Percentiles rank a stretch among this genome's conserved stretches.
phyloP scores from a whole-genome alignment of 306 rosid species.

The Pterocarpus santalinus region DNA sequence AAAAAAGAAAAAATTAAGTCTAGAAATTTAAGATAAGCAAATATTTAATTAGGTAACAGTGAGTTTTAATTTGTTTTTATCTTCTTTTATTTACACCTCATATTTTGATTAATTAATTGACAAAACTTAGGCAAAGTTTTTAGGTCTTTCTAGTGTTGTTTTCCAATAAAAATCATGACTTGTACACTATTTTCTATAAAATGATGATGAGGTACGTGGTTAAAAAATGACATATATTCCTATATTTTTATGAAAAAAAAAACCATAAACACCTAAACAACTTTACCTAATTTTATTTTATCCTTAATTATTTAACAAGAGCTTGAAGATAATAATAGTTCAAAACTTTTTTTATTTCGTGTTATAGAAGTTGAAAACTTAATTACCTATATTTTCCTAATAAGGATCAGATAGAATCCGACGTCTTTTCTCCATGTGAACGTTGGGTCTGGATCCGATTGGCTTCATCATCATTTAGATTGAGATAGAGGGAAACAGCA shows the following conservation, averaged over 20 bases:
- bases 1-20: neutral
- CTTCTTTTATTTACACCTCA: neutral
- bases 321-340: neutral
- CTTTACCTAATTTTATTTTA: neutral
- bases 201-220: too few species aligned
- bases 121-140: neutral
- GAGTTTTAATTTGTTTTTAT: neutral
- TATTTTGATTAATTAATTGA: too few species aligned
- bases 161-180: neutral
- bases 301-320: neutral
- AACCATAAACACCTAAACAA: neutral
- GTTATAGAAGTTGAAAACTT: neutral
- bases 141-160: neutral
- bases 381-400: neutral
- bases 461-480: constrained; percentile 9
- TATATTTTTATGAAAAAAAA: too few species aligned
- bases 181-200: neutral
- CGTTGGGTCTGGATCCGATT: constrained; percentile 8
- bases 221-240: too few species aligned
- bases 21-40: neutral
- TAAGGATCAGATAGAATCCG: neutral
- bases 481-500: constrained; percentile 7
- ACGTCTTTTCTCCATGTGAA: constrained; percentile 32
- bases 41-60: neutral
- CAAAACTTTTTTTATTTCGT: neutral